These are phyloP conservation scores for Diaporthe sp. DNA, from an alignment of 2,329 filamentous ascomycete species.

Conservation along the genomic window DNA sequence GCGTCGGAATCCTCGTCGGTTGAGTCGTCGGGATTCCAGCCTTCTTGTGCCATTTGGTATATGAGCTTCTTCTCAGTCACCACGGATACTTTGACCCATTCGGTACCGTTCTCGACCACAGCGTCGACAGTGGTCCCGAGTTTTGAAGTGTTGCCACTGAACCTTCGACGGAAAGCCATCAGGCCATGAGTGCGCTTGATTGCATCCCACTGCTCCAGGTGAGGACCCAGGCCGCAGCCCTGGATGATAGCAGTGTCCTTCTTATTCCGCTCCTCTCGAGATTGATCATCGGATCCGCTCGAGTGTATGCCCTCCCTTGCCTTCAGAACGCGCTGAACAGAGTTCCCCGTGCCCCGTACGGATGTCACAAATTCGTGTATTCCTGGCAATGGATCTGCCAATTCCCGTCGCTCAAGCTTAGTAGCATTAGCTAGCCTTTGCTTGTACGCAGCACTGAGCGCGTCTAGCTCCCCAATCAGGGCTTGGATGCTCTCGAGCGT, in stretches of 20 bases:
- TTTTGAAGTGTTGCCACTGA: conserved; percentile 19
- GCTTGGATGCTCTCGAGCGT: conserved; percentile 27
- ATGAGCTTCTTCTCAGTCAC: conserved; percentile 34
- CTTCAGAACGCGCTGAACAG: conserved; percentile 31
- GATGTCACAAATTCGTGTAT: conserved; percentile 35
- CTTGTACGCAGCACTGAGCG: conserved; percentile 31
- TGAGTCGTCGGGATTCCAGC: conserved; percentile 37
- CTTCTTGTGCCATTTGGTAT: conserved; percentile 35
- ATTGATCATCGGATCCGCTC: not conserved
- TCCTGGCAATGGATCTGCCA: conserved; percentile 33
- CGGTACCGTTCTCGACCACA: conserved; percentile 34
- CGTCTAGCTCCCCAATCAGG: conserved; percentile 31
- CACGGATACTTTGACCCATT: conserved; percentile 35
- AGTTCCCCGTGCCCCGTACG: conserved; percentile 30
- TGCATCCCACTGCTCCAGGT: conserved; percentile 32
- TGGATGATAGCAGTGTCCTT: conserved; percentile 31
- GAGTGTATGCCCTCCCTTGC: not conserved
- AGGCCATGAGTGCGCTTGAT: conserved; percentile 35
- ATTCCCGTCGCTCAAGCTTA: conserved; percentile 31
- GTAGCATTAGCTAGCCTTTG: conserved; percentile 26
- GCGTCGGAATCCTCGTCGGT: conserved; percentile 31
- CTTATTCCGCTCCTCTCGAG: conserved; percentile 32
- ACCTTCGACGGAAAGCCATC: conserved; percentile 33
- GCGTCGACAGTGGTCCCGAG: conserved; percentile 34
- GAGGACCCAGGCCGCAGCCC: conserved; percentile 29